Conservation (phyloP, 2,329 filamentous ascomycete species). For the Phaeosphaeriaceae sp. region DNA sequence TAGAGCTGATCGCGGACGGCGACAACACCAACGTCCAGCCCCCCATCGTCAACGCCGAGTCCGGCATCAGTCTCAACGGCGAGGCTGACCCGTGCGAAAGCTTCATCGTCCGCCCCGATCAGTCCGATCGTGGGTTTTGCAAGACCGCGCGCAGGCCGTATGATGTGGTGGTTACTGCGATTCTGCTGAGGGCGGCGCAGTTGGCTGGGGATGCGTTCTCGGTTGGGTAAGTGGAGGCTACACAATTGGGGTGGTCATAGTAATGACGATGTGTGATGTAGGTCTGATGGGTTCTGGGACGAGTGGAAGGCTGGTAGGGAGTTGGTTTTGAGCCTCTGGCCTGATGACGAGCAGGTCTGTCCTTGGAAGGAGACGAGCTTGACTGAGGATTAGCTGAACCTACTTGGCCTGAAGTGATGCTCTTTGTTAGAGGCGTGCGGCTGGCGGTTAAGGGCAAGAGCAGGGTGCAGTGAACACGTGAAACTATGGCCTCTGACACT, state of each 20-base stretch:
- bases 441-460: background rate
- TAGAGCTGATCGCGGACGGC: background rate
- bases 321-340: background rate
- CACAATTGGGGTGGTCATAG: background rate
- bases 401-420: no score
- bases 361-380: background rate
- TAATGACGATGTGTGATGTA: background rate
- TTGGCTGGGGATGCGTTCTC: background rate
- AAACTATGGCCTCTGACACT: no score
- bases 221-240: background rate
- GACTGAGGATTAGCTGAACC: background rate
- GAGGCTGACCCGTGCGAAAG: background rate
- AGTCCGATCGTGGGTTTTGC: background rate
- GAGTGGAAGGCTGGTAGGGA: background rate
- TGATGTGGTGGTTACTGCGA: background rate
- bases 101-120: background rate
- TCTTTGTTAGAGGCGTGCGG: background rate
- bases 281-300: background rate
- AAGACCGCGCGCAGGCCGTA: background rate
- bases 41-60: background rate
- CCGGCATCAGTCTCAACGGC: background rate
- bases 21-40: background rate
- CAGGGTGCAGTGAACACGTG: background rate
- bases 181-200: background rate
- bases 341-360: background rate